phyloP scores from a whole-genome alignment of 331 rosid species.

The Quercus lobata region DNA sequence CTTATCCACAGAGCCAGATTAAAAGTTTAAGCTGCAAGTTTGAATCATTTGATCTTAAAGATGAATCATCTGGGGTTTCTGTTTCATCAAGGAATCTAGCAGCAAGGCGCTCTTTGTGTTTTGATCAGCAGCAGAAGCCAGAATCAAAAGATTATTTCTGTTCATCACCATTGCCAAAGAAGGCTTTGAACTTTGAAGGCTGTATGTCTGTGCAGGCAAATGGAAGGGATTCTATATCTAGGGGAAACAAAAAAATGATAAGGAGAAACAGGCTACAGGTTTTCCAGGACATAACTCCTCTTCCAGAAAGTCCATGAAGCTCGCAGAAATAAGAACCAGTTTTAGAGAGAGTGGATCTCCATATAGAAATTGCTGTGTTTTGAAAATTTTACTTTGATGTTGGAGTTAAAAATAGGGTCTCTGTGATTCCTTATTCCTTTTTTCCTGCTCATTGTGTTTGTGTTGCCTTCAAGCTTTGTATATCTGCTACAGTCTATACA shows the following conservation, averaged over 20 bases:
- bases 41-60: slow-evolving; percentile 33
- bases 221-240: slow-evolving; percentile 18
- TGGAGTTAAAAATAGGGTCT: slow-evolving; percentile 6
- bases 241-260: slow-evolving; percentile 18
- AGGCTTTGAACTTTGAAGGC: slow-evolving; percentile 19
- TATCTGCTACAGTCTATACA: background rate
- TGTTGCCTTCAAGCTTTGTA: background rate
- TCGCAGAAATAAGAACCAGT: slow-evolving; percentile 11
- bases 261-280: slow-evolving; percentile 64
- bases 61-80: slow-evolving; percentile 15
- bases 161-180: slow-evolving; percentile 32
- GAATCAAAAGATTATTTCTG: slow-evolving; percentile 22
- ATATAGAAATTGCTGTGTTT: slow-evolving; percentile 3
- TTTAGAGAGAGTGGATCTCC: slow-evolving; percentile 2
- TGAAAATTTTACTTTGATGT: background rate
- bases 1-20: slow-evolving; percentile 26
- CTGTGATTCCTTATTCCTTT: background rate
- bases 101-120: slow-evolving; percentile 53
- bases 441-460: background rate
- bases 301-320: slow-evolving; percentile 30
- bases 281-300: slow-evolving; percentile 48
- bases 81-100: slow-evolving; percentile 45
- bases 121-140: slow-evolving; percentile 27
- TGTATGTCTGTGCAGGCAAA: slow-evolving; percentile 7
- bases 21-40: slow-evolving; percentile 34